Base-by-base conservation (phyloP, 2,329 filamentous ascomycete genomes). In the Cercospora berteroae region DNA sequence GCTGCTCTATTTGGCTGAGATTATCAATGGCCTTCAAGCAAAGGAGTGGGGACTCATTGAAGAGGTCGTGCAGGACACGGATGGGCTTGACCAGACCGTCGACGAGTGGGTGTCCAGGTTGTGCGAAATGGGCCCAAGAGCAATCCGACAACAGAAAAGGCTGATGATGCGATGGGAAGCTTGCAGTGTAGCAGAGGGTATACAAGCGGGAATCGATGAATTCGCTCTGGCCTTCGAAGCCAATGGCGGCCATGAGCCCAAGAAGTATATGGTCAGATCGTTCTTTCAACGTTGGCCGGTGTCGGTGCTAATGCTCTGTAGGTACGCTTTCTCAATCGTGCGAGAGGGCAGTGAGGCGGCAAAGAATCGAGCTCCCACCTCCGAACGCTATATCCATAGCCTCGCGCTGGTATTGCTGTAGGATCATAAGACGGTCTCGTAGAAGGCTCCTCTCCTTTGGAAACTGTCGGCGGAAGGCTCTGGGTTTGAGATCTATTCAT, bases 1-100 rank as follows among this genome's bases (percentile, higher is more conserved):
- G 57, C 63, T 81, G 10, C 68, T 81, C 5, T 73, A 79, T 52
- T 73, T 81, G 9, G 79, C 76, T 1, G 79, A 81, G 60, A 77
- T 69, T 29, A 76, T 81, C 36, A 61, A 60, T 27, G 78, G 77
- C 5, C 48, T 58, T 1, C 74, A 76, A 42, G 79, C 77, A 16
- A 70, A 77, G 62, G 65, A 65, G 52, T 80, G 78, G 78, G 78
- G 79, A 10, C 67, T 79, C n/a, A 71, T 80, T 8, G 79, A 80
- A 67, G 73, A 73, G 67, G 71, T 80, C 7, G 77, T 78, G 6
- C 69, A 75, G 16, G 70, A 68, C 50, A 70, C 70, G 5, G 66
- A 66, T 7, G 72, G 63, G 16, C 67, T 80, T 36, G 77, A 79
- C 65, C 65, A 65, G 23, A 75, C 71, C 60, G 76, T 81, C 9